A percentile compares a stretch with the other conserved stretches of the same genome.
Evolutionary conservation across 1,284 basidiomycete species (phyloP).

Genomic region (Cryptococcus hybrid): DNA sequence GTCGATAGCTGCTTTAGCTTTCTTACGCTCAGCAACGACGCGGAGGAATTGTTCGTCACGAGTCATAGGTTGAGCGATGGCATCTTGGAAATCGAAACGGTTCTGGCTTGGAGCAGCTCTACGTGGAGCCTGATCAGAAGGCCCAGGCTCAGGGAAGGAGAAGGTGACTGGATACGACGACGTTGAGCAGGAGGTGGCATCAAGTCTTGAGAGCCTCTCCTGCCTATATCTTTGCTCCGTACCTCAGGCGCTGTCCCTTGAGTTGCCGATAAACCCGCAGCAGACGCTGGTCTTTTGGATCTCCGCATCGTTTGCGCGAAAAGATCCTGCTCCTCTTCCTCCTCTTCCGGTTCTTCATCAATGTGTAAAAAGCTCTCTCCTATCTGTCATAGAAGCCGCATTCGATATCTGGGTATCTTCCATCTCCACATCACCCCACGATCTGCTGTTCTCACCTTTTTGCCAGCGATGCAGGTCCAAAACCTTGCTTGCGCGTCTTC

Average conservation of each 20-base stretch:
- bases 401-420: conserved; percentile 1
- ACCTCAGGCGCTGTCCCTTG: not conserved
- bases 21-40: conserved; percentile 33
- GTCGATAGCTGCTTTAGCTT: conserved; percentile 52
- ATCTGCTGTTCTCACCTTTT: not conserved
- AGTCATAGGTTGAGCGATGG: conserved; percentile 16
- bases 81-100: not conserved
- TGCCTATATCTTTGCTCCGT: not conserved
- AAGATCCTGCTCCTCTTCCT: conserved; percentile 24
- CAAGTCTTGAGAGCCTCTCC: not conserved
- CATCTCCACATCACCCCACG: conserved; percentile 3
- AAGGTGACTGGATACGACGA: not conserved
- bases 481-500: conserved; percentile 14
- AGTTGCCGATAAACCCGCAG: not conserved
- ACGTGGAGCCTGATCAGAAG: conserved; percentile 1
- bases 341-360: conserved; percentile 29
- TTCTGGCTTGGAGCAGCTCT: not conserved
- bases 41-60: conserved; percentile 41
- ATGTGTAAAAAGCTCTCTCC: not conserved
- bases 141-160: conserved; percentile 19
- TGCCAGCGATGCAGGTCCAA: not conserved
- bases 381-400: not conserved
- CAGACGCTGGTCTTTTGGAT: not conserved
- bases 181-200: conserved; percentile 11
- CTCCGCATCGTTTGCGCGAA: conserved; percentile 13